Conservation (phyloP, 345 rosid species). For the Moricandia moricandioides region DNA sequence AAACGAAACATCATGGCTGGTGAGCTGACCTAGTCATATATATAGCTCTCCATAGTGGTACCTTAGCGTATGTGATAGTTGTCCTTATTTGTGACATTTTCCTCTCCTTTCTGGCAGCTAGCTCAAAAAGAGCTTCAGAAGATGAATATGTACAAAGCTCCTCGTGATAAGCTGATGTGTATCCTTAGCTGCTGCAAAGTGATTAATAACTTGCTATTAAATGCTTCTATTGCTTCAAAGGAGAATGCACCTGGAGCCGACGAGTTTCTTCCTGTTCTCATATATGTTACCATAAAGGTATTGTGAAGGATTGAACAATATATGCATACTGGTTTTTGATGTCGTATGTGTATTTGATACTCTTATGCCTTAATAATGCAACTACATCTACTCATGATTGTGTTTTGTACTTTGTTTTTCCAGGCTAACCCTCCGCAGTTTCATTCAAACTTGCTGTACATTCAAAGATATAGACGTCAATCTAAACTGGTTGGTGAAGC, state of each 20-base stretch:
- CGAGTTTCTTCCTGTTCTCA: constrained; percentile 93
- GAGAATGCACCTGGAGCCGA: constrained; percentile 95
- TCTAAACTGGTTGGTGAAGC: constrained; percentile 81
- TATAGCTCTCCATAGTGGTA: neutral
- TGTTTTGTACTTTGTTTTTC: constrained; percentile 7
- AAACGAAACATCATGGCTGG: constrained; percentile 96
- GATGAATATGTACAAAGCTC: constrained; percentile 94
- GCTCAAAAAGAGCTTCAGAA: constrained; percentile 96
- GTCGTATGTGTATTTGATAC: neutral
- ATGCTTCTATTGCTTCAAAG: constrained; percentile 74
- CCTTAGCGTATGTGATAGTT: too few relatives aligned
- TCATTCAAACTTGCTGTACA: constrained; percentile 73
- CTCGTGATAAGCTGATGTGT: constrained; percentile 93
- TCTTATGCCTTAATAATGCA: neutral
- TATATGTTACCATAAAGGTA: constrained; percentile 89
- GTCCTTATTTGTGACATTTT: constrained; percentile 17
- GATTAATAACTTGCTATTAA: constrained; percentile 71
- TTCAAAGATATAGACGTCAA: constrained; percentile 74
- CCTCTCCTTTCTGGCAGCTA: constrained; percentile 49
- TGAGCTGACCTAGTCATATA: constrained; percentile 30
- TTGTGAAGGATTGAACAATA: neutral
- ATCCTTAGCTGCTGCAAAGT: constrained; percentile 96
- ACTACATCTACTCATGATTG: neutral
- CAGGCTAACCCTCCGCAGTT: constrained; percentile 97
- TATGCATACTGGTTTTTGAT: constrained; percentile 16